Evolutionary conservation across 176 grass and related monocot genomes (phyloP), one percentile per base, ranked within the genome.

Genomic region (Alopecurus myosuroides): DNA sequence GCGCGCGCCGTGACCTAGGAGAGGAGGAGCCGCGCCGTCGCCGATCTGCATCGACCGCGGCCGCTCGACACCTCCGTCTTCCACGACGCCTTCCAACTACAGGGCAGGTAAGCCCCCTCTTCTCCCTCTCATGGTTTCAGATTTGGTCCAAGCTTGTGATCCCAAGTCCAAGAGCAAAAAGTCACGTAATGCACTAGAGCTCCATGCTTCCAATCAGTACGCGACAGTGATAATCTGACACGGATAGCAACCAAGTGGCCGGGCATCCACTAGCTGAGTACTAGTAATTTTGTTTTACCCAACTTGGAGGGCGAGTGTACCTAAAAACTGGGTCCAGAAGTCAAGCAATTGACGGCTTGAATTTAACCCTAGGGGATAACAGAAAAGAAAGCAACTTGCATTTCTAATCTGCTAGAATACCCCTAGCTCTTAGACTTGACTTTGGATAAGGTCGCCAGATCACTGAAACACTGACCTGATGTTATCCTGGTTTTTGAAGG

Each of bases 391-490:
- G 51, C 44, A 7, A 44, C 41, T n/a, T 6, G 18, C 65, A 63
- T 39, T 73, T 70, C 1, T 35, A 60, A 37, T 22, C 13, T 56
- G 15, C 29, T n/a, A n/a, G n/a, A n/a, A n/a, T n/a, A n/a, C n/a
- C n/a, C 33, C 76, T 83, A 42, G 20, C 29, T 11, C 3, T 9
- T 33, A n/a, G 13, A n/a, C 53, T 78, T 36, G 8, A 78, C 68
- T 28, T 44, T 28, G 74, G 73, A 83, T 22, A 79, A 74, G 6
- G 22, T 33, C 61, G 45, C 46, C 64, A 79, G 52, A 17, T 67
- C 75, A 26, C 57, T 51, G 34, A 71, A 60, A 74, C 66, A 67
- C 6, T 7, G 80, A 79, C 74, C 41, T 48, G 55, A 68, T 78
- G 33, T 53, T 53, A 46, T 63, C 51, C 50, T 63, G 25, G 52